Conservation (phyloP, 345 rosid genomes). For the Heritiera littoralis region DNA sequence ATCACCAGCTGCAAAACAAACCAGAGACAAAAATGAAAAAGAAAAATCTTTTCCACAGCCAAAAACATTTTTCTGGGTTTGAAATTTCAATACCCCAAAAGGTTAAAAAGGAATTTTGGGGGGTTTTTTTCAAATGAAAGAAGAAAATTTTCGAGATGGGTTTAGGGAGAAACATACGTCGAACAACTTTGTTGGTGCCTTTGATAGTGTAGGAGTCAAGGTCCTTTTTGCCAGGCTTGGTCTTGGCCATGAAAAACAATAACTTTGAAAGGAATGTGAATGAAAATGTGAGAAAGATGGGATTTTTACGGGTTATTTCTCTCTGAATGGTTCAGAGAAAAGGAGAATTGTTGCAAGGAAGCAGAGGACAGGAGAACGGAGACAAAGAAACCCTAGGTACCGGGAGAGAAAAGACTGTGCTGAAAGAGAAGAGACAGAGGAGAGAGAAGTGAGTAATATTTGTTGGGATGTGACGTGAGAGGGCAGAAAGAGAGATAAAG, state of each 20-base stretch:
- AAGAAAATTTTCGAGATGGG: not conserved
- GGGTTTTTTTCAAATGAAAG: not conserved
- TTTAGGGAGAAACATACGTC: conserved; percentile 39
- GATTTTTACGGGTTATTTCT: not conserved
- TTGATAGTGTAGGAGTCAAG: conserved; percentile 74
- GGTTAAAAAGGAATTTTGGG: too few relatives aligned
- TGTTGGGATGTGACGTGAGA: conserved; percentile 2
- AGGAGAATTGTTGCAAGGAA: too few relatives aligned
- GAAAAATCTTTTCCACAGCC: not conserved
- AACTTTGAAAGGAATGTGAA: conserved; percentile 14
- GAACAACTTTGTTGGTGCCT: conserved; percentile 76
- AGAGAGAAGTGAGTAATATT: conserved; percentile 5
- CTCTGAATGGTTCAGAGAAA: not conserved
- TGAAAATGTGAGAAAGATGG: not conserved
- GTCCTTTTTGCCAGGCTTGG: conserved; percentile 70
- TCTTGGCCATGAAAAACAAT: conserved; percentile 53
- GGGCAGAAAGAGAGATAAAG: not conserved
- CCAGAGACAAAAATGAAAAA: not conserved
- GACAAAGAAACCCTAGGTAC: conserved; percentile 31
- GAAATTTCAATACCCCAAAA: not conserved
- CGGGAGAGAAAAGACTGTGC: not conserved
- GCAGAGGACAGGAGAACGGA: not conserved
- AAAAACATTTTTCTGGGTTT: not conserved
- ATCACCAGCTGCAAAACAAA: conserved; percentile 58
- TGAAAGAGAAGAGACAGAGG: not conserved